Conservation (phyloP, 495 filamentous ascomycete genomes). For the Trichoderma erinaceum region DNA sequence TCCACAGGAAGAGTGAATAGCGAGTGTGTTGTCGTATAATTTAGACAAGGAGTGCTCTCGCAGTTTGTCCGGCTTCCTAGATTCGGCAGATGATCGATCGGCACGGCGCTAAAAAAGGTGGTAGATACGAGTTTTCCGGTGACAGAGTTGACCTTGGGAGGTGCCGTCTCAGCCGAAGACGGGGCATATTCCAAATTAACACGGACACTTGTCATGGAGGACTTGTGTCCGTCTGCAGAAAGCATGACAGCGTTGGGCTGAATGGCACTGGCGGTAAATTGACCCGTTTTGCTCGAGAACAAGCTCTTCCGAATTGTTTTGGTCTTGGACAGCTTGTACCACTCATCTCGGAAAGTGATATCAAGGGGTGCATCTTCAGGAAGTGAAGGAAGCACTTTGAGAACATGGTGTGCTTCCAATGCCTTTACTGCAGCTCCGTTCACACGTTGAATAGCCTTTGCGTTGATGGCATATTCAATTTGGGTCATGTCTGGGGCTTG, state of each 20-base stretch:
- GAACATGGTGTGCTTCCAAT: slow-evolving; percentile 47
- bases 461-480: slow-evolving; percentile 69
- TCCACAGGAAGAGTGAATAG: slow-evolving; percentile 61
- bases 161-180: slow-evolving; percentile 45
- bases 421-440: slow-evolving; percentile 26
- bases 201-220: slow-evolving; percentile 54
- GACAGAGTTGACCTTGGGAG: slow-evolving; percentile 63
- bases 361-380: slow-evolving; percentile 73
- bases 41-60: slow-evolving; percentile 48
- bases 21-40: slow-evolving; percentile 56
- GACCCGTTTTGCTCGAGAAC: slow-evolving; percentile 71
- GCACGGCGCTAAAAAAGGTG: slow-evolving; percentile 61
- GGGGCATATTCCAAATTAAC: slow-evolving; percentile 71
- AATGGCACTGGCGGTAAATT: slow-evolving; percentile 59
- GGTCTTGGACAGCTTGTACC: slow-evolving; percentile 64
- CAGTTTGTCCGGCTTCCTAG: slow-evolving; percentile 40
- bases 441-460: slow-evolving; percentile 23
- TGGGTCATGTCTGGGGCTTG: slow-evolving; percentile 74
- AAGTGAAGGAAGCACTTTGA: slow-evolving; percentile 70
- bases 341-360: slow-evolving; percentile 48
- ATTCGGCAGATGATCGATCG: slow-evolving; percentile 49
- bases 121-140: slow-evolving; percentile 63
- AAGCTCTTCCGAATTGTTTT: slow-evolving; percentile 73
- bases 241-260: slow-evolving; percentile 70
- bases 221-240: slow-evolving; percentile 35